Evolutionary conservation across 176 grass and related monocot species (phyloP), one percentile per base, ranked within the genome.

Genomic region (Ampelocalamus luodianensis): DNA sequence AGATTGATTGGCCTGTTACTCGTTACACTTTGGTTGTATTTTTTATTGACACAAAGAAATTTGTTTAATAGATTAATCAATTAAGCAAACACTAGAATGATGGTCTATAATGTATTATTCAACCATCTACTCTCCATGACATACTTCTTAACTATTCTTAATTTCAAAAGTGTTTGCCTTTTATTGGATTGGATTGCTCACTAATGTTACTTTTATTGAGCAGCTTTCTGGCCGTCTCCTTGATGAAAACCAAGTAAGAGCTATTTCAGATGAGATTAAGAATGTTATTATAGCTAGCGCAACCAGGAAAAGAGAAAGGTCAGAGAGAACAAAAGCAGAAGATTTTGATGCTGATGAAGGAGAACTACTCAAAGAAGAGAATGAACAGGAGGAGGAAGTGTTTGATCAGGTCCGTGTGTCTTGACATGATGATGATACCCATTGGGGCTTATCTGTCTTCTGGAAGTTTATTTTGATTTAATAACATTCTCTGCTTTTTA

Each of bases 321-420:
- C 90, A 4, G 97, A 99, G 46, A 85, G 97, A 78, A 89, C 93
- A 10, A 96, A 96, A 85, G 97, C 92, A 1, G 97, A 99, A 82
- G 93, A 99, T 83, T 99, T 99, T 79, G 97, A 99, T 90, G 97
- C 97, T 14, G 97, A 99, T 75, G 97, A 99, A 91, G 93, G 94
- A 50, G 97, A 99, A 86, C 49, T 99, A 66, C 91, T 99, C 46
- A 84, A 99, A 84, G 97, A 96, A 92, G 97, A 99, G 88, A 99
- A 99, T 79, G 97, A 99, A 77, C 92, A 96, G 82, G 97, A 99
- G 80, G 97, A 99, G 72, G 97, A 99, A 89, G 91, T 99, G 50
- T 99, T 99, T 85, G 93, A 99, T 81, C 97, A 96, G 93, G 97
- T 94, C 79, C 9, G 10, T 90, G 72, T 49, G 45, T 56, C 36